Percentiles rank a stretch among this genome's conserved stretches.
Evolutionary conservation across 139 green algal species (phyloP).

Genomic region (Auxenochlorella pyrenoidosa): DNA sequence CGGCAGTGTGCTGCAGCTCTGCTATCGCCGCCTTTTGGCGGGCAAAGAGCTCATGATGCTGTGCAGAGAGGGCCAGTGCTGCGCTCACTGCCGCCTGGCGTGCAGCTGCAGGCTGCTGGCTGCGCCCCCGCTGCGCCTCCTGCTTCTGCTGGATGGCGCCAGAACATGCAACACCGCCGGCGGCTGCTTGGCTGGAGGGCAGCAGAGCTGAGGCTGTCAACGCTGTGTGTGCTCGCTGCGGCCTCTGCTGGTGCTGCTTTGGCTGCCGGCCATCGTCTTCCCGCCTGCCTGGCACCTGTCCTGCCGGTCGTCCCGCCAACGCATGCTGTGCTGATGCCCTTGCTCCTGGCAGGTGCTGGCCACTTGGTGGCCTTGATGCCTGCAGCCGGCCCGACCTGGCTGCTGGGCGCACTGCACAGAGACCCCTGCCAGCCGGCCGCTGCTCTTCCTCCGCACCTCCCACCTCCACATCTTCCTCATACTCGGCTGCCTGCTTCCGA

Average conservation of each 20-base stretch:
- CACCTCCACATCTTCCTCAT: background rate
- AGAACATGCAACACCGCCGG: no score
- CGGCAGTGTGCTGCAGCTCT: background rate
- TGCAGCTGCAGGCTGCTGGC: background rate
- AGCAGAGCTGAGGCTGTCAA: no score
- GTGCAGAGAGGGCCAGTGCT: constrained; percentile 1
- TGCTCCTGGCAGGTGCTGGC: background rate
- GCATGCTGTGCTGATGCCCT: background rate
- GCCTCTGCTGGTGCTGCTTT: background rate
- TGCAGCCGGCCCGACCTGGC: no score
- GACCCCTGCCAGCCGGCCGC: background rate
- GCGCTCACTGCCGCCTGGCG: background rate
- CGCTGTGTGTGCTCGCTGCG: no score
- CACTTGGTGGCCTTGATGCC: no score
- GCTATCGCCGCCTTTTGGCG: background rate
- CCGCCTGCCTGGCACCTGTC: background rate
- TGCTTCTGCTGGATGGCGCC: background rate
- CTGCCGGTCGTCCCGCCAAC: background rate
- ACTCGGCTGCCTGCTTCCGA: background rate
- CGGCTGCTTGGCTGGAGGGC: no score
- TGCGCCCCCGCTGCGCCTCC: no score
- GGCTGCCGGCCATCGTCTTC: no score
- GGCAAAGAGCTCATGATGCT: constrained; percentile 13
- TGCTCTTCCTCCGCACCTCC: background rate
- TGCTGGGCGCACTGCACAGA: no score